Percentiles rank a stretch among this genome's conserved stretches.
Conservation (phyloP, 2,329 filamentous ascomycete species). For the Ophiostoma sp. region DNA sequence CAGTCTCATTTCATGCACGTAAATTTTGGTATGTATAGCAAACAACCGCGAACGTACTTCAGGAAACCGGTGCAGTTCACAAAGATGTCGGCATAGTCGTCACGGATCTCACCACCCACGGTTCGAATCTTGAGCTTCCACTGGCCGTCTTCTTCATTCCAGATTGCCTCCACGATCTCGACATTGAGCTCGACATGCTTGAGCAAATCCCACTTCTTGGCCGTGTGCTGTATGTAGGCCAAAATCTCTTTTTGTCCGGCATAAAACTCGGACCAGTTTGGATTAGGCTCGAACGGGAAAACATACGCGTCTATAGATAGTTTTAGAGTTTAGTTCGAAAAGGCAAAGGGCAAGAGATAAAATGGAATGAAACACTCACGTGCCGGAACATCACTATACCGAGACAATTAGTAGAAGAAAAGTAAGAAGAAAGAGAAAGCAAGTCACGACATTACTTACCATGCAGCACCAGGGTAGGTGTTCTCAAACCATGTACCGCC, state of each 20-base stretch:
- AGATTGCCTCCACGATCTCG: slow-evolving; percentile 14
- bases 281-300: slow-evolving; percentile 45
- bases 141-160: slow-evolving; percentile 17
- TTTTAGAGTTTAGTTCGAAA: no score
- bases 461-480: slow-evolving; percentile 30
- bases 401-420: no score
- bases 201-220: slow-evolving; percentile 19
- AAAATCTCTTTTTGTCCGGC: slow-evolving; percentile 44
- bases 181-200: slow-evolving; percentile 16
- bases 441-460: slow-evolving; percentile 22
- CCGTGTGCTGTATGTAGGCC: slow-evolving; percentile 20
- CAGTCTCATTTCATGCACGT: no score
- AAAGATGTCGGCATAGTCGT: slow-evolving; percentile 43
- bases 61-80: slow-evolving; percentile 46
- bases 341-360: no score
- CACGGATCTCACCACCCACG: background rate
- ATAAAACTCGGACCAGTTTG: slow-evolving; percentile 50
- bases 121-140: slow-evolving; percentile 15
- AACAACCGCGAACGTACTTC: slow-evolving; percentile 32
- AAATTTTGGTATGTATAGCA: no score
- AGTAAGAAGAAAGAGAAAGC: no score
- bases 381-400: no score
- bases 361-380: no score
- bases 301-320: slow-evolving; percentile 25
- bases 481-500: slow-evolving; percentile 51